A percentile compares a stretch with the other conserved stretches of the same genome.
These are phyloP conservation scores for Epicoccum sorghinum DNA, from an alignment of 2,329 filamentous ascomycete species.

Conservation along the genomic window DNA sequence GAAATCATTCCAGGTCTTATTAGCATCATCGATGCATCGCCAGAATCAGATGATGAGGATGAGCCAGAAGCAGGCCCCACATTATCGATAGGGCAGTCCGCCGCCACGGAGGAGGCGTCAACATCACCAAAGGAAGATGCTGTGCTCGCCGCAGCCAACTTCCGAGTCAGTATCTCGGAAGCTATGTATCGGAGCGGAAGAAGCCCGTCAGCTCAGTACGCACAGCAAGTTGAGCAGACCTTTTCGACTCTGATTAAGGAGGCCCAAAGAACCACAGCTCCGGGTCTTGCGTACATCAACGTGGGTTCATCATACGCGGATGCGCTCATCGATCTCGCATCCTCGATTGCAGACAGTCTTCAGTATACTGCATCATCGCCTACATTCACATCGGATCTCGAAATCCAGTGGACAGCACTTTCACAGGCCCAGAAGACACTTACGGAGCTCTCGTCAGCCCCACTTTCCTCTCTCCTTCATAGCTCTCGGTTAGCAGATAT, in stretches of 20 bases:
- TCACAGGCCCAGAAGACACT: slow-evolving; percentile 39
- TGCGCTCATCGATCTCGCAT: slow-evolving; percentile 60
- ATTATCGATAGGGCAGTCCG: slow-evolving; percentile 37
- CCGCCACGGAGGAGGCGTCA: slow-evolving; percentile 32
- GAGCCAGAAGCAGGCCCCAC: slow-evolving; percentile 40
- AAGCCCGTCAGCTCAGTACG: slow-evolving; percentile 61
- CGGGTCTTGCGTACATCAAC: slow-evolving; percentile 58
- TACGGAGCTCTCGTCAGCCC: slow-evolving; percentile 27
- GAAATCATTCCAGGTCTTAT: slow-evolving; percentile 62
- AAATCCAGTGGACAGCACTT: slow-evolving; percentile 43
- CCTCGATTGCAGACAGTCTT: slow-evolving; percentile 48
- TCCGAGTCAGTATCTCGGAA: slow-evolving; percentile 62
- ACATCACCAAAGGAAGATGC: slow-evolving; percentile 57
- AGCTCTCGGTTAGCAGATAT: slow-evolving; percentile 37
- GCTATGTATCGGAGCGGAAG: slow-evolving; percentile 60
- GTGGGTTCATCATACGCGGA: slow-evolving; percentile 63
- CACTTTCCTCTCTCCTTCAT: slow-evolving; percentile 25
- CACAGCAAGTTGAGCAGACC: slow-evolving; percentile 45
- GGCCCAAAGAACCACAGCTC: slow-evolving; percentile 55
- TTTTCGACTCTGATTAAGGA: slow-evolving; percentile 46
- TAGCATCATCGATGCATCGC: slow-evolving; percentile 41
- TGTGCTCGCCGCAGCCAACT: slow-evolving; percentile 61
- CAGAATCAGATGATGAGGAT: slow-evolving; percentile 22
- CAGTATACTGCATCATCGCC: slow-evolving; percentile 23
- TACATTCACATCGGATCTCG: slow-evolving; percentile 21